Base-by-base conservation (phyloP, 345 rosid species). In the Barbarea vulgaris region DNA sequence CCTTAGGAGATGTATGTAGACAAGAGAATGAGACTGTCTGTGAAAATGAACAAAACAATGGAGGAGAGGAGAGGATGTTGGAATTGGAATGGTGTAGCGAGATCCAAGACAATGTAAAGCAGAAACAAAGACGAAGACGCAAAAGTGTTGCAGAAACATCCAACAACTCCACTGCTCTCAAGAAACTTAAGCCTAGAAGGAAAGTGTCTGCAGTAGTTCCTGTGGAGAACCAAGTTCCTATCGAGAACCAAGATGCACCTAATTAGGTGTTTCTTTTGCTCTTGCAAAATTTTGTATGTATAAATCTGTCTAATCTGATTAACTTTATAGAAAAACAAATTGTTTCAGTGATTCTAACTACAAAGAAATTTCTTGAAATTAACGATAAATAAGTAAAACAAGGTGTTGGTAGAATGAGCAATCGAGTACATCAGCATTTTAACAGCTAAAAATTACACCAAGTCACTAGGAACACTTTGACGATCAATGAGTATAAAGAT, bases 151-250 rank as follows among this genome's bases (percentile, higher is more conserved):
- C 50, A 48, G 63, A 50, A 56, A 65, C 33, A 58, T 44, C 59
- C 7, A 55, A 62, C 53, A 68, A 5, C 62, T 37, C 44, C 56
- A 36, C 60, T 39, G 70, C 51, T 62, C 8, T 33, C 64, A 69
- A 77, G 65, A 76, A 76, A 64, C 70, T 69, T 52, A 54, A 7
- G 65, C 75, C 80, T 69, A 62, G 59, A 54, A 69, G 70, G 80
- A 77, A 77, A 77, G 71, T 54, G 57, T 62, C 75, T 69, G 51
- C 80, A 62, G 44, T 69, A 52, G 70, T 69, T 76, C 65, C 64
- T 42, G 17, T 2, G 0, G 47, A 53, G 75, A 75, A 59, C 61
- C 54, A 59, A 48, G 67, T 67, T 75, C 73, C 67, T 36, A 25
- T 6, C 2, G 41, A 48, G 74, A 77, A 63, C 64, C 58, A 63